Evolutionary conservation across 1,139 yeast genomes (phyloP).

Genomic region (Barnettozyma hawaiiensis): DNA sequence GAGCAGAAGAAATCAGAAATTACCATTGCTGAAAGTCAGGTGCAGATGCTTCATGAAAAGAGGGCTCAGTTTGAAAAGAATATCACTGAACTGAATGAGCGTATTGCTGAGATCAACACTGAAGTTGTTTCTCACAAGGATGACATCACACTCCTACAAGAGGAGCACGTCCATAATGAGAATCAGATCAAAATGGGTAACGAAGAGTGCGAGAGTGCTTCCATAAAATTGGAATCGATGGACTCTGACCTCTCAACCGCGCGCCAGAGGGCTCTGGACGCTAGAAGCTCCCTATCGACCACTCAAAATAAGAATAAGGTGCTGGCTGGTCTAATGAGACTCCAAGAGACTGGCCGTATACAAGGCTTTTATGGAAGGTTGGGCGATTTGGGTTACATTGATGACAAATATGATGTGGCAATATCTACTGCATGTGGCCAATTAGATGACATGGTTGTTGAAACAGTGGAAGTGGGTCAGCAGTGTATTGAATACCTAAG

Average conservation of each 20-base stretch:
- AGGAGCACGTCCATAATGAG: slow-evolving; percentile 41
- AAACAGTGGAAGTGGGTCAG: slow-evolving; percentile 89
- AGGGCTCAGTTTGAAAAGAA: slow-evolving; percentile 40
- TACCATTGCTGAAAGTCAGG: slow-evolving; percentile 58
- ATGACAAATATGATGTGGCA: slow-evolving; percentile 84
- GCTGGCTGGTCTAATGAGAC: slow-evolving; percentile 57
- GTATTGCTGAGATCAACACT: slow-evolving; percentile 43
- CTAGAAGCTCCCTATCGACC: slow-evolving; percentile 50
- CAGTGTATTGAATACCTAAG: slow-evolving; percentile 84
- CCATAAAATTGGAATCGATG: slow-evolving; percentile 44
- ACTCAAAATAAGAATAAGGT: slow-evolving; percentile 71
- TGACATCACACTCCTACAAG: slow-evolving; percentile 37
- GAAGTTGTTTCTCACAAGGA: slow-evolving; percentile 51
- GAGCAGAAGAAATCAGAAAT: slow-evolving; percentile 63
- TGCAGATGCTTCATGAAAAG: slow-evolving; percentile 53
- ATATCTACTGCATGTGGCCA: slow-evolving; percentile 94
- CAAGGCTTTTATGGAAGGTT: slow-evolving; percentile 83
- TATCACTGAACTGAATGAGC: slow-evolving; percentile 41
- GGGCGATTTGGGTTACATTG: slow-evolving; percentile 88
- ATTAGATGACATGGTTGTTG: slow-evolving; percentile 89
- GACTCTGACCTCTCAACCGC: slow-evolving; percentile 47
- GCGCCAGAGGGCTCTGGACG: slow-evolving; percentile 63
- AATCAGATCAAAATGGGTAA: slow-evolving; percentile 57
- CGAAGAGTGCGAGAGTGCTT: slow-evolving; percentile 48
- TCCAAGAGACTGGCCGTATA: slow-evolving; percentile 78